Evolutionary conservation across 139 green algal species (phyloP).

Genomic region (Volvox africanus): DNA sequence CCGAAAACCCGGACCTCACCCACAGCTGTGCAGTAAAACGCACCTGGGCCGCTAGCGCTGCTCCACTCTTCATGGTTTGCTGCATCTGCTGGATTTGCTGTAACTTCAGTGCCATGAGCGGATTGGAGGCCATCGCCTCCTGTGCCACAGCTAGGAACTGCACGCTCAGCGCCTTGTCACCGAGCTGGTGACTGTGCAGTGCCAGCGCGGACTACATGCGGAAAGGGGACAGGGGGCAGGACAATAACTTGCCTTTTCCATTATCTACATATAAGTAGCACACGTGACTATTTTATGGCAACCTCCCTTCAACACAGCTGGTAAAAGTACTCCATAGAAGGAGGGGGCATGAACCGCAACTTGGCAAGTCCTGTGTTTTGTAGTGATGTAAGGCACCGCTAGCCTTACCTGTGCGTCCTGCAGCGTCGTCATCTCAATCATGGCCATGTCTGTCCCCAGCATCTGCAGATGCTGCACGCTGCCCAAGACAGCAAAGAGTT

Average conservation of each 20-base stretch:
- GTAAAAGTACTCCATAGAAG: no score
- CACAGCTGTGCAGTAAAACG: neutral
- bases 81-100: constrained; percentile 60
- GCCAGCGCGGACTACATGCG: constrained; percentile 14
- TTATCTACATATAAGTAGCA: no score
- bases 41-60: constrained; percentile 42
- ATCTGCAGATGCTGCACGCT: constrained; percentile 36
- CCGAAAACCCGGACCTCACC: no score
- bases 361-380: no score
- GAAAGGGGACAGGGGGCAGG: no score
- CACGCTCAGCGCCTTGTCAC: constrained; percentile 49
- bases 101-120: constrained; percentile 54
- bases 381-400: no score
- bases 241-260: no score
- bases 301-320: no score
- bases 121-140: constrained; percentile 44
- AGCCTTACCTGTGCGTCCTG: constrained; percentile 32
- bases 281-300: no score
- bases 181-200: constrained; percentile 51
- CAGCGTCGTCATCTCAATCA: constrained; percentile 30
- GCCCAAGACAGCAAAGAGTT: constrained; percentile 53
- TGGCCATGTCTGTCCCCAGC: constrained; percentile 42
- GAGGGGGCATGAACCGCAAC: no score
- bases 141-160: constrained; percentile 37
- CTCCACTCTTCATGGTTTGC: constrained; percentile 44